Conservation (phyloP, 2,329 filamentous ascomycete genomes). For the Fusarium subglutinans region DNA sequence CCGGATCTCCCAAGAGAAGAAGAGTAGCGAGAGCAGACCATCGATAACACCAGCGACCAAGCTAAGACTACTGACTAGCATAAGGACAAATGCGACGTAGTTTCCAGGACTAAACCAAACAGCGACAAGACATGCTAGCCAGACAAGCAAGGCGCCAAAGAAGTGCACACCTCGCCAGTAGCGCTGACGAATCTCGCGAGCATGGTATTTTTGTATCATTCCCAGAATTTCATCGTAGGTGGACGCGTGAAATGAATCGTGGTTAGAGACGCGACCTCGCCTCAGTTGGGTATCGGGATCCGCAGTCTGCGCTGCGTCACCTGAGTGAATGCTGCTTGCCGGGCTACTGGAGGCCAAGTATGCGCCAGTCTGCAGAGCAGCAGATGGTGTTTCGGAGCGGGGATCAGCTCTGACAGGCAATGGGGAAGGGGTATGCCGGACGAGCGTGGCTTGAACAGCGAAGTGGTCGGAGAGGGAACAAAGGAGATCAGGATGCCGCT, state of each 20-base stretch:
- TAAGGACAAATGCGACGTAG: slow-evolving; percentile 81
- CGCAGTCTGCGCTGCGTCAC: slow-evolving; percentile 31
- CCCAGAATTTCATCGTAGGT: slow-evolving; percentile 67
- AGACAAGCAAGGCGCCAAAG: slow-evolving; percentile 69
- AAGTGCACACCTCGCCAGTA: slow-evolving; percentile 80
- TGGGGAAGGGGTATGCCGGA: slow-evolving; percentile 52
- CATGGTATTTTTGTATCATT: slow-evolving; percentile 73
- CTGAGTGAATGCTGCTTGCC: slow-evolving; percentile 36
- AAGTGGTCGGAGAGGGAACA: slow-evolving; percentile 97
- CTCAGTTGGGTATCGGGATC: slow-evolving; percentile 48
- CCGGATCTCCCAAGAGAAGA: slow-evolving; percentile 84
- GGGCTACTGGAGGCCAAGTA: slow-evolving; percentile 38
- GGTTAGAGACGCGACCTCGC: slow-evolving; percentile 29
- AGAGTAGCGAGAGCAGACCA: slow-evolving; percentile 85
- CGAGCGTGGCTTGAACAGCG: slow-evolving; percentile 83
- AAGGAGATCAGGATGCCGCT: slow-evolving; percentile 80
- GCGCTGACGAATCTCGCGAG: slow-evolving; percentile 77
- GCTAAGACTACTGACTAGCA: slow-evolving; percentile 80
- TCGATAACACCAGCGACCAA: slow-evolving; percentile 82
- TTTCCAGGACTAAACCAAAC: slow-evolving; percentile 86
- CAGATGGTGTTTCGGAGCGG: slow-evolving; percentile 33
- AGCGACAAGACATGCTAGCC: slow-evolving; percentile 78
- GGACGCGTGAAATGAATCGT: slow-evolving; percentile 27
- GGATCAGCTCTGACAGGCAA: slow-evolving; percentile 21
- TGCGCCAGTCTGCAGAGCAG: slow-evolving; percentile 40